Evolutionary conservation across 2,329 filamentous ascomycete genomes (phyloP), one percentile per base, ranked within the genome.

Genomic region (Fusarium sp.): DNA sequence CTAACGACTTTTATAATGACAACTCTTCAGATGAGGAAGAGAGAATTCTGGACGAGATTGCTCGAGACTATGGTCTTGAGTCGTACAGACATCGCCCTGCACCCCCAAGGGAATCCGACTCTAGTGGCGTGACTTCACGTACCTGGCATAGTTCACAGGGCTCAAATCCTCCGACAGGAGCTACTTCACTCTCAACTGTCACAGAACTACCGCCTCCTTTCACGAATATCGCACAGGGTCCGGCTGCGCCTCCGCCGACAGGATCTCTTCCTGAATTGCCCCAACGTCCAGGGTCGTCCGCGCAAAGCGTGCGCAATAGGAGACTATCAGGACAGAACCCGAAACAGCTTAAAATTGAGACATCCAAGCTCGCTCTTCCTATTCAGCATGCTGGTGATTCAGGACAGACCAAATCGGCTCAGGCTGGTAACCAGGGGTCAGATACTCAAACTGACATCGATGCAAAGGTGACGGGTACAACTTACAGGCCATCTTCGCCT

Each of bases 271-370:
- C 83, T 3, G 82, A 84, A 53, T 74, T 84, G 6, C 85, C 84
- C 3, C 76, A 74, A 30, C 74, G 76, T 18, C 67, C 75, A 6
- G 57, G 73, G 6, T 76, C 79, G 3, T 77, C 83, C 4, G 76
- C 79, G 0, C 81, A 81, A 72, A 85, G 89, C 42, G 92, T 97
- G 54, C 88, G 93, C 56, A 93, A 87, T 73, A 88, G 94, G 65
- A 88, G 94, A 67, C 82, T 97, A 32, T 97, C 94, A 6, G 92
- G 92, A 10, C 91, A 93, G 73, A 93, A 93, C 74, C 83, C 88
- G 16, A 94, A 92, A 77, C 92, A 94, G 75, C 83, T 98, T 53
- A 97, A 94, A 81, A 98, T 98, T 59, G 93, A 98, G 79, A 98
- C 94, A 0, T 71, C 75, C 2, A 79, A 78, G 25, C 73, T 79